phyloP scores from a whole-genome alignment of 257 asterid species.

The Solanum arcanum region DNA sequence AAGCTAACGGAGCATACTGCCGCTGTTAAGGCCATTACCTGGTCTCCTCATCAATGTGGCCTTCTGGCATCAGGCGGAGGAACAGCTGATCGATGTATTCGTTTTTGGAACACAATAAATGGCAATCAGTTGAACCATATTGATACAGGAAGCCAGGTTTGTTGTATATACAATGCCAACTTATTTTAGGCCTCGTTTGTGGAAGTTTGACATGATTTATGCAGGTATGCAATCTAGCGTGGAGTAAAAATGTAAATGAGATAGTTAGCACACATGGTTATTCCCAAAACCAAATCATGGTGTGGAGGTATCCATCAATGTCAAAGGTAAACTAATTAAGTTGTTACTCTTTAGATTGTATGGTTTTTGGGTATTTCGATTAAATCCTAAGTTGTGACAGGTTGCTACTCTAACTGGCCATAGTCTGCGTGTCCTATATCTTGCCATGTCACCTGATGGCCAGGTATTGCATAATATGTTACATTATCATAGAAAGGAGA shows the following conservation, averaged over 20 bases:
- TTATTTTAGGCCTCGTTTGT: neutral
- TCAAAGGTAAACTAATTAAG: conserved; percentile 39
- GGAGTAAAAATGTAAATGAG: conserved; percentile 97
- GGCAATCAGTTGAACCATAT: conserved; percentile 73
- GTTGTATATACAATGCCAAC: neutral
- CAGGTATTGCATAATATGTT: conserved; percentile 40
- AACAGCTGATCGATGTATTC: conserved; percentile 96
- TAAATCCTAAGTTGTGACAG: conserved; percentile 15
- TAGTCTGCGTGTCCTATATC: conserved; percentile 75
- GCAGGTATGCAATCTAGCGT: conserved; percentile 87
- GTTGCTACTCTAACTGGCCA: conserved; percentile 95
- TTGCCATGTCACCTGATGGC: conserved; percentile 96
- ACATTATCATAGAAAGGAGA: neutral
- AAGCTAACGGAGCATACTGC: conserved; percentile 91
- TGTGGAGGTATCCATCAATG: conserved; percentile 97
- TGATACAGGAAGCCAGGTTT: conserved; percentile 96
- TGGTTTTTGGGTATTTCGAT: neutral
- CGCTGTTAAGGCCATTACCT: conserved; percentile 90
- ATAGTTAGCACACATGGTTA: conserved; percentile 97
- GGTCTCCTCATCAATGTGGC: conserved; percentile 97
- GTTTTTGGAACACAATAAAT: conserved; percentile 86
- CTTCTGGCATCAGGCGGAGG: conserved; percentile 97
- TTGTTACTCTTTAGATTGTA: neutral
- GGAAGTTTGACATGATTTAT: neutral
- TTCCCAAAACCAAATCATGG: conserved; percentile 95